Evolutionary conservation across 1,139 yeast genomes (phyloP).

Genomic region (Sugiyamaella japonica): DNA sequence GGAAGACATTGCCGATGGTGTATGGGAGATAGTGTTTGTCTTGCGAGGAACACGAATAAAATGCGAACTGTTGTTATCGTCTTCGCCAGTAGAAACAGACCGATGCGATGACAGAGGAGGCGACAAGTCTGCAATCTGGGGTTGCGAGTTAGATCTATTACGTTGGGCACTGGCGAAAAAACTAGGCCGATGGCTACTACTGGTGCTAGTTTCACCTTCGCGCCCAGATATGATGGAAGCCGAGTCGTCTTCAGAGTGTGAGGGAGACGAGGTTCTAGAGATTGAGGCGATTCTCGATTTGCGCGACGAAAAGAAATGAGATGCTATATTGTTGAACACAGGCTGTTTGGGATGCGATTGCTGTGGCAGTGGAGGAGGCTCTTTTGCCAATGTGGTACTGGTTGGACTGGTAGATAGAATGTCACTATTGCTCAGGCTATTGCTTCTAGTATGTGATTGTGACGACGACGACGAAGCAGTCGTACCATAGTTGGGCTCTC

Average conservation of each 20-base stretch:
- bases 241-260: conserved; percentile 18
- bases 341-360: conserved; percentile 3
- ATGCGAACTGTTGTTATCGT: neutral
- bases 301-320: conserved; percentile 18
- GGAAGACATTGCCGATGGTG: neutral
- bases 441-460: conserved; percentile 1
- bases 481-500: neutral
- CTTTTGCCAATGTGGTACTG: neutral
- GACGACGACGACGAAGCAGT: neutral
- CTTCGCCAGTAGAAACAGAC: conserved; percentile 1
- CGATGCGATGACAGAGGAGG: conserved; percentile 7
- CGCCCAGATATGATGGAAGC: neutral
- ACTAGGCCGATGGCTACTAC: conserved; percentile 2
- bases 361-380: conserved; percentile 4
- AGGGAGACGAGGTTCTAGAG: conserved; percentile 16
- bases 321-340: conserved; percentile 1
- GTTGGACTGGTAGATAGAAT: conserved; percentile 8
- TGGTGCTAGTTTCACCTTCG: neutral
- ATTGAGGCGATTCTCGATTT: conserved; percentile 15
- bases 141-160: conserved; percentile 11
- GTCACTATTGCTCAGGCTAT: conserved; percentile 2
- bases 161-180: conserved; percentile 10
- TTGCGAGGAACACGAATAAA: conserved; percentile 7
- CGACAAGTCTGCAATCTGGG: neutral
- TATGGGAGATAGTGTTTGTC: conserved; percentile 3